phyloP scores from a whole-genome alignment of 306 rosid species.

The Parietaria judaica region DNA sequence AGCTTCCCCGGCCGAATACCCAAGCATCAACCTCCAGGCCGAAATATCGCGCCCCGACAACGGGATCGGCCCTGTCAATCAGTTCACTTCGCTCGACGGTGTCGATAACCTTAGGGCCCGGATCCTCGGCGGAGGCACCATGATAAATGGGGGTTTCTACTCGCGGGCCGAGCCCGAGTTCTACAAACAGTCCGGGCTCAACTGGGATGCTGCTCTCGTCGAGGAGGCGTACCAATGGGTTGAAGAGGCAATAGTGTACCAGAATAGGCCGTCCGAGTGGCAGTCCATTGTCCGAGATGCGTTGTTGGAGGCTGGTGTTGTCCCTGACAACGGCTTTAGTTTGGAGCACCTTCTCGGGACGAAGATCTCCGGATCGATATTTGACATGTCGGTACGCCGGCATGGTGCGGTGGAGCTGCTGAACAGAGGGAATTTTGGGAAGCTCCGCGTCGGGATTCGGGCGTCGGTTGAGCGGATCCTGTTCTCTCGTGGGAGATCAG shows the following conservation, averaged over 20 bases:
- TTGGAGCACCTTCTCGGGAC: conserved; percentile 14
- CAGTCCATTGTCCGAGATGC: conserved; percentile 9
- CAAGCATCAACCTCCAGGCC: neutral
- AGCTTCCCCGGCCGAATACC: conserved; percentile 9
- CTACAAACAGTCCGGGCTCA: conserved; percentile 3
- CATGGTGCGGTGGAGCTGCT: conserved; percentile 12
- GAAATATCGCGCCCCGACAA: conserved; percentile 10
- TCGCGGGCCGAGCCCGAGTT: conserved; percentile 13
- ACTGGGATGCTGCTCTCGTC: conserved; percentile 19
- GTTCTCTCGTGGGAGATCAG: conserved; percentile 3
- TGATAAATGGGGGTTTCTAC: conserved; percentile 17
- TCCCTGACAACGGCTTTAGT: conserved; percentile 14
- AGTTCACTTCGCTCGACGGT: conserved; percentile 19
- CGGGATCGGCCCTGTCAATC: conserved; percentile 4
- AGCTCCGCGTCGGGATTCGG: conserved; percentile 10
- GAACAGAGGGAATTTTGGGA: conserved; percentile 6
- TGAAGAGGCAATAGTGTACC: conserved; percentile 9
- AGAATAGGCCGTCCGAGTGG: neutral
- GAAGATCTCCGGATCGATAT: conserved; percentile 9
- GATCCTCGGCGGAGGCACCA: conserved; percentile 21
- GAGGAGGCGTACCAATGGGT: conserved; percentile 18
- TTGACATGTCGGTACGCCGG: conserved; percentile 12
- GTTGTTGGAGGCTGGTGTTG: conserved; percentile 16
- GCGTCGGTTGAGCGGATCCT: conserved; percentile 14
- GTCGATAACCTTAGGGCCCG: conserved; percentile 14